Evolutionary conservation across 1,284 basidiomycete genomes (phyloP), one percentile per base, ranked within the genome.

Genomic region (Gastroboletus turbinatus): DNA sequence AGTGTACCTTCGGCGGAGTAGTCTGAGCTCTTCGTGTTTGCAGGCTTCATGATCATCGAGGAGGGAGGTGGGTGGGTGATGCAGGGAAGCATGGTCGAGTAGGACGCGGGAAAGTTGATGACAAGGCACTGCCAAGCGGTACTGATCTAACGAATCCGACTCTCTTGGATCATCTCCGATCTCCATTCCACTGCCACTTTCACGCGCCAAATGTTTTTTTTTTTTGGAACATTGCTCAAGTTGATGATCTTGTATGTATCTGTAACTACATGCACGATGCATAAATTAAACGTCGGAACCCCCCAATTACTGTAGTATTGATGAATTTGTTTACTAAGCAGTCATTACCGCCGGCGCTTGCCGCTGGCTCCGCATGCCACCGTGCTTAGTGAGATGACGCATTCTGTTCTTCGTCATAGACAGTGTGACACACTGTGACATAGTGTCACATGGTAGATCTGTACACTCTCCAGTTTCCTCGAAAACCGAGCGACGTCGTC

Each of bases 1-100:
- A 91, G 73, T 0, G 85, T 88, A 40, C 87, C 87, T 43, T 82
- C 79, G 2, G 80, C 74, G 2, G 85, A 83, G 48, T 81, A 71
- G 63, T 85, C 81, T 23, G 78, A 77, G 38, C 67, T 67, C 35
- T 60, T 60, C 48, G 62, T 49, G 39, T 21, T 21, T 7, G 50
- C n/a, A 11, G 40, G 39, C 49, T 66, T 67, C 67, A 66, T 67
- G 55, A 46, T 17, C 30, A 55, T 52, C 42, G 54, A n/a, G 19
- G 55, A 16, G 14, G 43, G 25, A 30, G 60, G 16, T 14, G 50
- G 16, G 23, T 39, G 45, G 11, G 39, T 39, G 52, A 62, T 56
- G 46, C 27, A 52, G n/a, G 53, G 49, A n/a, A 62, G 30, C 59
- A 66, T 63, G n/a, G 11, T 5, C 11, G 17, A 14, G 45, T 3